Percentiles rank a stretch among this genome's conserved stretches.
phyloP scores from a whole-genome alignment of 805 yeast genomes.

The Candida maesae region DNA sequence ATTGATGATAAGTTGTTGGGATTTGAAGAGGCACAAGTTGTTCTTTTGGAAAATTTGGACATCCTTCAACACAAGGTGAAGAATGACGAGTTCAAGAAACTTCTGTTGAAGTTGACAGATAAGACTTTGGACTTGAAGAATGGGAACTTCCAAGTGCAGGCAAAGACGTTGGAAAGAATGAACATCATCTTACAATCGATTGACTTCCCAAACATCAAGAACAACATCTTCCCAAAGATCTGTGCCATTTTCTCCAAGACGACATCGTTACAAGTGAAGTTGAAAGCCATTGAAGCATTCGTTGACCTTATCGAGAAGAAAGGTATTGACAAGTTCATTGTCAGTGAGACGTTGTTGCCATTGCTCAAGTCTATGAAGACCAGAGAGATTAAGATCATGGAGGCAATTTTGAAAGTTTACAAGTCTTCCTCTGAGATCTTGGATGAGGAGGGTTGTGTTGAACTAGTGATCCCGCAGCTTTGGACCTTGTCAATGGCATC shows the following conservation, averaged over 20 bases:
- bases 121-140: constrained; percentile 28
- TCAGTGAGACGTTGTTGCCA: constrained; percentile 79
- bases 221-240: constrained; percentile 68
- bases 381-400: constrained; percentile 62
- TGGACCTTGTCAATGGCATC: constrained; percentile 47
- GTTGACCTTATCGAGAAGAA: constrained; percentile 51
- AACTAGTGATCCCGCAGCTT: constrained; percentile 50
- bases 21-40: constrained; percentile 37
- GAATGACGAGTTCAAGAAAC: constrained; percentile 42
- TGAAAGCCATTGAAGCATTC: constrained; percentile 60
- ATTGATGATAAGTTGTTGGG: constrained; percentile 34
- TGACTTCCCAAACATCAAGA: constrained; percentile 70
- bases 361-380: constrained; percentile 72
- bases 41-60: constrained; percentile 45
- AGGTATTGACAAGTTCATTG: constrained; percentile 64
- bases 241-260: constrained; percentile 78
- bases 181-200: constrained; percentile 41
- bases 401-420: constrained; percentile 44
- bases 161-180: constrained; percentile 43
- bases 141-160: constrained; percentile 44
- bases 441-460: constrained; percentile 48
- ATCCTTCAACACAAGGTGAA: constrained; percentile 43
- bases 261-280: constrained; percentile 74
- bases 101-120: constrained; percentile 42
- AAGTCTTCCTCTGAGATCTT: constrained; percentile 33